Evolutionary conservation across 306 rosid genomes (phyloP).

Genomic region (Sindora glabra): DNA sequence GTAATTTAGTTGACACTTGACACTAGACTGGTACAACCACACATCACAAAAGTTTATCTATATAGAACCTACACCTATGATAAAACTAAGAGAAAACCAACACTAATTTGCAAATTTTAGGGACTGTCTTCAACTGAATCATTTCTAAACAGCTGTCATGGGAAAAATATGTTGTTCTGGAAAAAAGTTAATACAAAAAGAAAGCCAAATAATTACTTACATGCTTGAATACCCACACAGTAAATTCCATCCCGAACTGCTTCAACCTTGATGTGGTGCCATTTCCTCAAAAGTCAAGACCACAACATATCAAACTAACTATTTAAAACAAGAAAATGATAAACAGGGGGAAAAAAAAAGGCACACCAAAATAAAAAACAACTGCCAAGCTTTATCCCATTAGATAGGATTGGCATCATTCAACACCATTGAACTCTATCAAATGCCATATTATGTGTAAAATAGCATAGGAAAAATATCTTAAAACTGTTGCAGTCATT

Average conservation of each 20-base stretch:
- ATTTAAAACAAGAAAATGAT: neutral
- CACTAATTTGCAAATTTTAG: conserved; percentile 1
- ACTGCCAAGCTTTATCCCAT: no score
- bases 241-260: conserved; percentile 97
- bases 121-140: conserved; percentile 3
- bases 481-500: no score
- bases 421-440: no score
- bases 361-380: no score
- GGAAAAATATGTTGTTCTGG: neutral
- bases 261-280: conserved; percentile 84
- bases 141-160: neutral
- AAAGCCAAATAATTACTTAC: conserved; percentile 43
- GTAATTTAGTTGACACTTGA: neutral
- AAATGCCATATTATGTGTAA: no score
- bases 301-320: neutral
- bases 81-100: neutral
- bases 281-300: conserved; percentile 39
- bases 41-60: neutral
- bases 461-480: no score
- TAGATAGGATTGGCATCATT: no score
- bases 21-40: neutral
- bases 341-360: neutral
- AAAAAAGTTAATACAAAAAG: neutral
- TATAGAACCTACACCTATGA: neutral
- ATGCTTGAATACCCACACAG: conserved; percentile 97